phyloP scores from a whole-genome alignment of 805 yeast genomes.

The Lachancea meyersii region DNA sequence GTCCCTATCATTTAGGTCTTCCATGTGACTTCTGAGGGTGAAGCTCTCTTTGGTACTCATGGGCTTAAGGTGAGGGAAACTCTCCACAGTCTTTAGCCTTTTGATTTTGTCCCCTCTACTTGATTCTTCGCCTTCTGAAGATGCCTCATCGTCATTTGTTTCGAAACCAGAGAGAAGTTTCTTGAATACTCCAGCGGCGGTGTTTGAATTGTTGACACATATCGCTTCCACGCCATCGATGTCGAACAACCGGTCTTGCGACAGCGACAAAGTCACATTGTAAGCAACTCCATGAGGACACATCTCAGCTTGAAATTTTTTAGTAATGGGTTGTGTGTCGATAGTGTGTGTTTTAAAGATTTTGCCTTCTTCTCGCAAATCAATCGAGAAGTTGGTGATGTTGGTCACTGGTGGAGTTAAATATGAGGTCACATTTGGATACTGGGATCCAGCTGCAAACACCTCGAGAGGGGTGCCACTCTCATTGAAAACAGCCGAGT shows the following conservation, averaged over 20 bases:
- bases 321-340: constrained; percentile 21
- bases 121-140: constrained; percentile 15
- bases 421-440: constrained; percentile 30
- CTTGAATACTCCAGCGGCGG: constrained; percentile 4
- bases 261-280: constrained; percentile 40
- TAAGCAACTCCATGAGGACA: constrained; percentile 38
- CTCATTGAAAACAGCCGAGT: constrained; percentile 33
- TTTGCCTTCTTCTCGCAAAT: constrained; percentile 27
- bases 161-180: constrained; percentile 20
- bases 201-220: constrained; percentile 33
- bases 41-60: constrained; percentile 43
- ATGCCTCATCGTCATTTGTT: not conserved
- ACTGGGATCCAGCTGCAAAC: constrained; percentile 43
- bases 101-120: constrained; percentile 16
- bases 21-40: constrained; percentile 43
- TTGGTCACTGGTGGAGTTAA: constrained; percentile 32
- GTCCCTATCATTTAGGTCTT: constrained; percentile 49
- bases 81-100: constrained; percentile 13
- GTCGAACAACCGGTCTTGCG: constrained; percentile 45
- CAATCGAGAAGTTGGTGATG: constrained; percentile 31
- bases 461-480: constrained; percentile 32
- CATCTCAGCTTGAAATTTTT: constrained; percentile 28
- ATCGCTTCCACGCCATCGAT: constrained; percentile 40
- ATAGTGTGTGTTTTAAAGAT: constrained; percentile 16
- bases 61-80: constrained; percentile 30